Evolutionary conservation across 2,329 filamentous ascomycete species (phyloP), one percentile per base, ranked within the genome.

Genomic region (Colletotrichum musicola): DNA sequence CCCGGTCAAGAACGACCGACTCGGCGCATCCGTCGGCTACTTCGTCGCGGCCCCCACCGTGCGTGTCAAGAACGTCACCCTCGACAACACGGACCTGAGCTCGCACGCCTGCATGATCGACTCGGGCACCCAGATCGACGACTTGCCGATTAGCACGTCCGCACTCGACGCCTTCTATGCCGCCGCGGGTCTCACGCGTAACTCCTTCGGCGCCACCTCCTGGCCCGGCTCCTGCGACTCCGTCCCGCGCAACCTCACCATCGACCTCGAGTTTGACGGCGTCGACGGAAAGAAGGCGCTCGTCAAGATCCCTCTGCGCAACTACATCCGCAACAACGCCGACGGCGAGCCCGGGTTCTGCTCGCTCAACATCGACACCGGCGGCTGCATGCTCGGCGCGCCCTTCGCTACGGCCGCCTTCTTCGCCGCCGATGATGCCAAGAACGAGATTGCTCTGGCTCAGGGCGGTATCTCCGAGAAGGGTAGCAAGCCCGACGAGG

Each of bases 261-360:
- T 64, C 30, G 68, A 68, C 30, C 65, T 64, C 46, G 61, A 68
- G 60, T 64, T 68, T 12, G 50, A 44, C 13, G 64, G 68, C 25
- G 61, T 42, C 20, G 68, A 56, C 2, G 51, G 20, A 16, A 57
- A 64, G 38, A 53, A 18, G 10, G 54, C 64, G 2, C 63, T 58
- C 27, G 62, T 64, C 51, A 68, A 64, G 51, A 57, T 53, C n/a
- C 60, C 68, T 13, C 25, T 62, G 60, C 60, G 68, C n/a, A 60
- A 64, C 50, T 69, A 71, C 40, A 51, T 55, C 56, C 66, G 66
- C 53, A 71, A 64, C 61, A 30, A 47, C 44, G 68, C 60, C 1
- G 68, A 69, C 27, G 14, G 12, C 20, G 20, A n/a, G 5, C 22
- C 42, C 9, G 44, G 46, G 3, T 46, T 38, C 58, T 67, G 64